Evolutionary conservation across 2,329 filamentous ascomycete species (phyloP).

Genomic region (Bipolaris oryzae): DNA sequence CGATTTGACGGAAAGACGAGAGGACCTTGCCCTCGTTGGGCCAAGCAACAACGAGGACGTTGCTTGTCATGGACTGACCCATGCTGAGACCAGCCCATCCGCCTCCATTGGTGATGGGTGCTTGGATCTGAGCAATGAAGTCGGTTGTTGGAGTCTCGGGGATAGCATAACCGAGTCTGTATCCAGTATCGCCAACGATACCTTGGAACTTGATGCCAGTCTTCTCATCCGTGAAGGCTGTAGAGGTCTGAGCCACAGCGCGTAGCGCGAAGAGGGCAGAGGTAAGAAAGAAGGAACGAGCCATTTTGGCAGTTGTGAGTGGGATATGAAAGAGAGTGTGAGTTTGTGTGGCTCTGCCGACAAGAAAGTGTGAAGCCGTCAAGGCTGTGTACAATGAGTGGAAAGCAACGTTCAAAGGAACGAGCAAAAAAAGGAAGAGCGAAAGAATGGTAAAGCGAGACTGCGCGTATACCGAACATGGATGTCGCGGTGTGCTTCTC

Average conservation of each 20-base stretch:
- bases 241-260: constrained; percentile 34
- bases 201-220: constrained; percentile 45
- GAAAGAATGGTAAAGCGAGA: constrained; percentile 20
- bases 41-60: constrained; percentile 61
- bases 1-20: constrained; percentile 54
- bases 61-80: constrained; percentile 56
- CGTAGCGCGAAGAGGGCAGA: constrained; percentile 34
- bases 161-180: constrained; percentile 58
- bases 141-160: constrained; percentile 58
- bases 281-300: constrained; percentile 36
- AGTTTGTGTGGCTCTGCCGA: constrained; percentile 34
- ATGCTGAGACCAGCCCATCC: constrained; percentile 61
- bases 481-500: not conserved
- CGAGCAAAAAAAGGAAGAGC: constrained; percentile 16
- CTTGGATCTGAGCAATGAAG: constrained; percentile 60
- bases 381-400: constrained; percentile 38
- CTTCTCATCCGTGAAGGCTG: constrained; percentile 39
- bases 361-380: constrained; percentile 39
- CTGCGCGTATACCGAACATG: constrained; percentile 10
- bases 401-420: constrained; percentile 23
- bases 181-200: constrained; percentile 48
- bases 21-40: constrained; percentile 56
- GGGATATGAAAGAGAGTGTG: constrained; percentile 15
- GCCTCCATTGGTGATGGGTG: constrained; percentile 51
- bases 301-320: constrained; percentile 27